These are phyloP conservation scores for Blastobotrys terrestris DNA, from an alignment of 805 yeast genomes.

Conservation along the genomic window DNA sequence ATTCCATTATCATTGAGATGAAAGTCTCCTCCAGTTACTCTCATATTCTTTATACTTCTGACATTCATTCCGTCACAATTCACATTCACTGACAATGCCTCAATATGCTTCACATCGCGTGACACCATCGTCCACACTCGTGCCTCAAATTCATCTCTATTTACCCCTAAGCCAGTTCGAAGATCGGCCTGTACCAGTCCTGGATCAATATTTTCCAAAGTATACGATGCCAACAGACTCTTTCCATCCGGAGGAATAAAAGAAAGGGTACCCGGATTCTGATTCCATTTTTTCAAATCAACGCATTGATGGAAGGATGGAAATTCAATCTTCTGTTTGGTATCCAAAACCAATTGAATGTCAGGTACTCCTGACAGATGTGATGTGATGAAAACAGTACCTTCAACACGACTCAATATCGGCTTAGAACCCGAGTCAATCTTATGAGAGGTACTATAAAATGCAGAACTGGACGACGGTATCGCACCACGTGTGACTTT, in stretches of 20 bases:
- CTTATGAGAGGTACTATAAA: constrained; percentile 14
- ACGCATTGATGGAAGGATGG: constrained; percentile 64
- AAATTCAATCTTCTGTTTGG: constrained; percentile 23
- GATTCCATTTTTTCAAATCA: constrained; percentile 45
- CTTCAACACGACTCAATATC: constrained; percentile 41
- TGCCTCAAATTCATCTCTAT: constrained; percentile 58
- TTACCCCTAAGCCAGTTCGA: constrained; percentile 45
- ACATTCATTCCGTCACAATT: constrained; percentile 26
- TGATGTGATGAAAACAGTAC: constrained; percentile 56
- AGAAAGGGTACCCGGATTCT: constrained; percentile 42
- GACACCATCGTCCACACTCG: constrained; percentile 43
- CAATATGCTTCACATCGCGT: constrained; percentile 42
- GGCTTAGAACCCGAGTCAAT: constrained; percentile 19
- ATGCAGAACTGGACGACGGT: constrained; percentile 24
- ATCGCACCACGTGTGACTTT: constrained; percentile 7
- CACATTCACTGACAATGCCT: constrained; percentile 41
- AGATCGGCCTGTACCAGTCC: constrained; percentile 55
- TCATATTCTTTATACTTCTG: constrained; percentile 33
- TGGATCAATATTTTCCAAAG: constrained; percentile 41
- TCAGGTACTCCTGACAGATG: constrained; percentile 76
- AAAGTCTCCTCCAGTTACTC: constrained; percentile 76
- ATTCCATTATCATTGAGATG: constrained; percentile 44
- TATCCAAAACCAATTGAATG: constrained; percentile 49
- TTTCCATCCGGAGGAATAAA: constrained; percentile 90
- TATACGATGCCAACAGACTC: constrained; percentile 56